Base-by-base conservation (phyloP, 768 basidiomycete species). In the Leccinum variicolor region DNA sequence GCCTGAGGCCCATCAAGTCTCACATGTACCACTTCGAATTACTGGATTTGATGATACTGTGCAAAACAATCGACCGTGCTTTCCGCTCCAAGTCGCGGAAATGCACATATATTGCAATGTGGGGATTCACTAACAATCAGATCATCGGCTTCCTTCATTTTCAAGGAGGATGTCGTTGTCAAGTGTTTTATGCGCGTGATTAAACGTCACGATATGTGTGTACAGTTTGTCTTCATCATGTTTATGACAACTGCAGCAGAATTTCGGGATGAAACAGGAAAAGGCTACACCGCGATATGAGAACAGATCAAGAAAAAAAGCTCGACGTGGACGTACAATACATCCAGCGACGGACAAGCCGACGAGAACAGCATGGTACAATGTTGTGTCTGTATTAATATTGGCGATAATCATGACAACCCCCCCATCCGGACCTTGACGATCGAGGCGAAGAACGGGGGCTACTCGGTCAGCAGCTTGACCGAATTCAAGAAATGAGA, bases 331-430 rank as follows among this genome's bases (percentile, higher is more conserved):
- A 13, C 21, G 21, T 45, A 45, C 43, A 23, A 45, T 11, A n/a
- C 13, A 45, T 45, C 19, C 19, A 45, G 43, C 21, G 3, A 45
- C 23, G 21, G 21, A 45, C 21, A 45, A 45, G 43, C 43, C 21
- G 10, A n/a, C 43, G 9, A 23, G 9, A 19, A 45, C 43, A 1
- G 43, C 19, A 2, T 45, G 43, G 11, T 45, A 13, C 43, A 23
- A 45, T 45, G 21, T 45, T 10, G 64, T 69, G 46, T n/a, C 73
- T 3, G n/a, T n/a, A n/a, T n/a, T n/a, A n/a, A 62, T 53, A 3
- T 63, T 67, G 13, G 75, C 74, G 14, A 76, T 59, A 25, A 75
- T 46, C 39, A 71, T 68, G 4, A 75, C 68, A 8, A 74, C 66
- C 31, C 68, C 54, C 10, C 68, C 66, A 33, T 70, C 65, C 1